Evolutionary conservation across 441 rosid genomes (phyloP).

Genomic region (Raphanus hybrid): DNA sequence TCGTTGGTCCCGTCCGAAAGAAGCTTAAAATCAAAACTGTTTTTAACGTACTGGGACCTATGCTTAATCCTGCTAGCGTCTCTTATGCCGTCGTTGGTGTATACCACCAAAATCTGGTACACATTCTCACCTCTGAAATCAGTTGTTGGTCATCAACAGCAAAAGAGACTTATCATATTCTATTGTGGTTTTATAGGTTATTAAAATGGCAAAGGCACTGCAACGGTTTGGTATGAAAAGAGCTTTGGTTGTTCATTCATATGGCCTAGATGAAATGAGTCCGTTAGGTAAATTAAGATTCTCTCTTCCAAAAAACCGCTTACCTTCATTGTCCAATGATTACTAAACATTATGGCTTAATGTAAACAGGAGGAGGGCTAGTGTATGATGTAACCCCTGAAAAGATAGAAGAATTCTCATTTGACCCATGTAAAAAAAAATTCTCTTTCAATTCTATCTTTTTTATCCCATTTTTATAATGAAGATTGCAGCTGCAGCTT

Average conservation of each 20-base stretch:
- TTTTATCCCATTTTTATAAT: background rate
- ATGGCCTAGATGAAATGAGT: slow-evolving; percentile 96
- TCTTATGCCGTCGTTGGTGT: slow-evolving; percentile 95
- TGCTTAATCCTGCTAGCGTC: slow-evolving; percentile 91
- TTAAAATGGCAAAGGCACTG: slow-evolving; percentile 87
- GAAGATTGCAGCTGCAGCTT: slow-evolving; percentile 7
- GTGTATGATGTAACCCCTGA: slow-evolving; percentile 70
- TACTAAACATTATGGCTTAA: slow-evolving; percentile 15
- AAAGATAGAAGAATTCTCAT: slow-evolving; percentile 71
- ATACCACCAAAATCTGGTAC: slow-evolving; percentile 75
- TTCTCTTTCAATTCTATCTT: background rate
- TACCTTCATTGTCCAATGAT: background rate
- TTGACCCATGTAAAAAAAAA: slow-evolving; percentile 88
- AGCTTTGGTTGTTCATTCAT: slow-evolving; percentile 94
- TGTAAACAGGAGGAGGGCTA: slow-evolving; percentile 66
- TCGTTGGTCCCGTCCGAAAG: slow-evolving; percentile 83
- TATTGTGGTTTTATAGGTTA: slow-evolving; percentile 52
- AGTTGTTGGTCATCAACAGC: background rate
- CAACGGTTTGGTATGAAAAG: slow-evolving; percentile 88
- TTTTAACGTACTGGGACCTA: slow-evolving; percentile 88
- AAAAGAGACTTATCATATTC: background rate
- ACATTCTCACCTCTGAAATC: slow-evolving; percentile 34
- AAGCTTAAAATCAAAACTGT: slow-evolving; percentile 84
- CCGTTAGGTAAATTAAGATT: slow-evolving; percentile 65
- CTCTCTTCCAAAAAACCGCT: slow-evolving; percentile 6